Evolutionary conservation across 2,329 filamentous ascomycete species (phyloP), one percentile per base, ranked within the genome.

Genomic region (Fusarium pseudocircinatum): DNA sequence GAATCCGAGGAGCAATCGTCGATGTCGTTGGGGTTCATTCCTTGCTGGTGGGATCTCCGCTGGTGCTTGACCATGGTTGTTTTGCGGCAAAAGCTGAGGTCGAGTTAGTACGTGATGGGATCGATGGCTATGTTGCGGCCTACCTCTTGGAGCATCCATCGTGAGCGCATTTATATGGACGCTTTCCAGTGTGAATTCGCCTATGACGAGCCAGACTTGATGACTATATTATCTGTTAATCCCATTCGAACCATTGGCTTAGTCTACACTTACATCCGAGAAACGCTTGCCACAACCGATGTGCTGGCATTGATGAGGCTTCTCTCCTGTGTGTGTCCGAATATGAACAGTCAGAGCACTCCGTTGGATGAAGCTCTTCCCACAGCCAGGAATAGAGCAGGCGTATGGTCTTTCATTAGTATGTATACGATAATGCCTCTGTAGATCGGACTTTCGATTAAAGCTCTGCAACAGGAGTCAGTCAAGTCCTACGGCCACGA

Each of bases 1-100:
- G 86, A 88, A 54, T 88, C 87, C 28, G 86, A 90, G 37, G 84
- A 86, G 79, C 83, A 87, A 76, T 89, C 87, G 74, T 88, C 88
- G 12, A 81, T 78, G 74, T 91, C 88, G 60, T 87, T 87, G 44
- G 86, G 85, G 74, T 90, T 85, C 62, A 88, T 82, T 42, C 89
- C 86, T 71, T 88, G 86, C 75, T 90, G 88, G 77, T 91, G 89
- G 4, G 88, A 89, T 32, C 89, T 85, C 59, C 89, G 84, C 78
- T 91, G 89, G 78, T 91, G 90, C 81, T 92, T 92, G 61, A 92
- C 88, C 89, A 91, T 91, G 62, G 90, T 93, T 10, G 91, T 93
- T 80, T 93, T 93, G 61, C 91, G 87, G 81, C 91, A 93, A 79
- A 93, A 93, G 80, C 91, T 92, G 73, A 37, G 32, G 30, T 20